phyloP scores from a whole-genome alignment of 2,329 filamentous ascomycete genomes.

The Microdochium paspali region DNA sequence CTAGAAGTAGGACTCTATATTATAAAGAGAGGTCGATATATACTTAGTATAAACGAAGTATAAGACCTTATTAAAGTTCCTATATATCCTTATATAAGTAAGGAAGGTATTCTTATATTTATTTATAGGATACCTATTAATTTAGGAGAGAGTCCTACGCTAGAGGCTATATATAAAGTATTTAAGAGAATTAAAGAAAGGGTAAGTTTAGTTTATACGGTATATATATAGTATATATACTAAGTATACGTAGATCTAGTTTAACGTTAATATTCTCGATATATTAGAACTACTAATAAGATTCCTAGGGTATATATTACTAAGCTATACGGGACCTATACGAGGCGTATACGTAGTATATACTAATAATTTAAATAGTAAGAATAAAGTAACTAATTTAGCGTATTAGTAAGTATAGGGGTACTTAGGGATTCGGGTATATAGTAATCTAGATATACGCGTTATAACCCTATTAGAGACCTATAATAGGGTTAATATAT shows the following conservation, averaged over 20 bases:
- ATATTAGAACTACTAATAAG: neutral
- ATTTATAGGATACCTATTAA: no score
- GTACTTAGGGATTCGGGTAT: neutral
- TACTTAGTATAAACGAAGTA: no score
- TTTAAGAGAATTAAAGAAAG: no score
- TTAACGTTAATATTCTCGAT: neutral
- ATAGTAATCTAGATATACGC: neutral
- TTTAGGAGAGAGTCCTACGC: no score
- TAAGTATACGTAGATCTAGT: neutral
- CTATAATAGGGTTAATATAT: neutral
- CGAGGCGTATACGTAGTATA: neutral
- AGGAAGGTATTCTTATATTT: no score
- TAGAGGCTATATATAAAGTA: no score
- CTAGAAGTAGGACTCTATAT: no score
- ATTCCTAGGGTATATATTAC: neutral
- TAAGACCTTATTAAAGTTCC: no score
- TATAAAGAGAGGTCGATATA: no score
- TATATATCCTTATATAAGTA: no score
- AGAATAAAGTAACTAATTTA: no score
- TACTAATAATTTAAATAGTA: neutral
- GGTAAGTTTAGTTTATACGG: no score
- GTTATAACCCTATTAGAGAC: neutral
- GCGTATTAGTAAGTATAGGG: neutral
- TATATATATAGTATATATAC: neutral
- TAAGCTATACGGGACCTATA: neutral